phyloP scores from a whole-genome alignment of 2,329 filamentous ascomycete genomes.

The Alternaria hordeiaustralica region DNA sequence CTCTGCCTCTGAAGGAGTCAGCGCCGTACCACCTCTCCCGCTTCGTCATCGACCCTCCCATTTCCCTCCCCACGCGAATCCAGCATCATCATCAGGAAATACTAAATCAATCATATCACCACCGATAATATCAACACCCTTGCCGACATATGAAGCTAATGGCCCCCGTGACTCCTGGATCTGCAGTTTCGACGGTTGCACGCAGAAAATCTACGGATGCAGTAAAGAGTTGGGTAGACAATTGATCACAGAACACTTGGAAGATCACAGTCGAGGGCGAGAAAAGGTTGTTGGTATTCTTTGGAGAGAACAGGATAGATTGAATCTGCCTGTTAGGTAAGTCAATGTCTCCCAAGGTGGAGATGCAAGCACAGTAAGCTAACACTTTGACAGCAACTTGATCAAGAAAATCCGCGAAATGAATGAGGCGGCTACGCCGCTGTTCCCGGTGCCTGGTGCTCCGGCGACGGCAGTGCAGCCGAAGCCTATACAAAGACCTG shows the following conservation, averaged over 20 bases:
- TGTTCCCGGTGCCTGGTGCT: conserved; percentile 25
- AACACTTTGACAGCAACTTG: conserved; percentile 42
- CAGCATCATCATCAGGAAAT: conserved; percentile 3
- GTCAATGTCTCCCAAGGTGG: conserved; percentile 9
- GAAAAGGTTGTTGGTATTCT: conserved; percentile 60
- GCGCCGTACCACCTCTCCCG: conserved; percentile 28
- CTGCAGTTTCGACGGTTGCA: conserved; percentile 69
- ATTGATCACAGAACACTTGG: conserved; percentile 67
- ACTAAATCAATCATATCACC: conserved; percentile 21
- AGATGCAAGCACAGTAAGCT: not conserved
- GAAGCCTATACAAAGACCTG: conserved; percentile 18
- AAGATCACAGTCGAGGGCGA: conserved; percentile 64
- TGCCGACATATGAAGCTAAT: conserved; percentile 47
- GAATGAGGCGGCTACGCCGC: conserved; percentile 40
- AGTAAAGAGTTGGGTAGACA: conserved; percentile 62
- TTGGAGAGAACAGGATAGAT: conserved; percentile 57
- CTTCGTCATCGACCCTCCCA: conserved; percentile 31
- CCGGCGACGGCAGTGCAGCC: not conserved
- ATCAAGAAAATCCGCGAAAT: conserved; percentile 56
- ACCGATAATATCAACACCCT: conserved; percentile 37
- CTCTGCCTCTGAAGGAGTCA: conserved; percentile 18
- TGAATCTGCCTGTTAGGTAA: conserved; percentile 50
- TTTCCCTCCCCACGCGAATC: not conserved
- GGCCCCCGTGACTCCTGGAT: conserved; percentile 70
- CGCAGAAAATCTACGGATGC: conserved; percentile 68